Evolutionary conservation across 1,284 basidiomycete species (phyloP), one percentile per base, ranked within the genome.

Genomic region (Porodaedalea pini): DNA sequence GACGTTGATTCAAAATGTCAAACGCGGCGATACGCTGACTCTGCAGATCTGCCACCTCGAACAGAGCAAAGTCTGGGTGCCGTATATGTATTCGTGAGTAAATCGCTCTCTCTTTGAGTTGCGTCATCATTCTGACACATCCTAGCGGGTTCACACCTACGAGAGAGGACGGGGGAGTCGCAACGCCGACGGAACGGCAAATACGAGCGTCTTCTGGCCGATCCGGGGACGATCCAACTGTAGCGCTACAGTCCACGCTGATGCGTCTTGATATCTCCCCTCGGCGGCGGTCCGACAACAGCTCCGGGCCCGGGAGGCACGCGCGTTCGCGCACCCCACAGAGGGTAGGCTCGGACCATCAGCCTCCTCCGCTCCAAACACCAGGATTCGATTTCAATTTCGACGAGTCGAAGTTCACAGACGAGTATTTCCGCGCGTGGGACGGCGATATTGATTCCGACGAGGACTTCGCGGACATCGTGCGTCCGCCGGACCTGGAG

Each of bases 31-130:
- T 34, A 61, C 56, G 39, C 31, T 61, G 34, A 57, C 56, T 11
- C 51, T 61, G 44, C 59, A 61, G 45, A 61, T 61, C 21, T 61
- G 59, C 45, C 59, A 61, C 40, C 56, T 61, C 11, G 51, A 61
- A 15, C 44, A 61, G n/a, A 41, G 37, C 37, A 57, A 57, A 15
- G 48, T 54, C 27, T 61, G 59, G 59, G 56, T 61, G 15, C 59
- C 59, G 21, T 61, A 57, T 37, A 53, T 53, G 51, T 61, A 61
- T 32, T 61, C 59, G 59, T 61, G 39, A 61, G 59, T 53, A 11
- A 31, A 19, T 34, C 31, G 11, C 25, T 23, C 11, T 47, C 23
- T 7, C 13, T 17, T 47, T 29, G 25, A 31, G 21, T 31, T 17
- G 13, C 25, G 45, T 31, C 45, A 47, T 31, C 45, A 31, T 7